phyloP scores from a whole-genome alignment of 148 eudicot genomes.

The Beta vulgaris region DNA sequence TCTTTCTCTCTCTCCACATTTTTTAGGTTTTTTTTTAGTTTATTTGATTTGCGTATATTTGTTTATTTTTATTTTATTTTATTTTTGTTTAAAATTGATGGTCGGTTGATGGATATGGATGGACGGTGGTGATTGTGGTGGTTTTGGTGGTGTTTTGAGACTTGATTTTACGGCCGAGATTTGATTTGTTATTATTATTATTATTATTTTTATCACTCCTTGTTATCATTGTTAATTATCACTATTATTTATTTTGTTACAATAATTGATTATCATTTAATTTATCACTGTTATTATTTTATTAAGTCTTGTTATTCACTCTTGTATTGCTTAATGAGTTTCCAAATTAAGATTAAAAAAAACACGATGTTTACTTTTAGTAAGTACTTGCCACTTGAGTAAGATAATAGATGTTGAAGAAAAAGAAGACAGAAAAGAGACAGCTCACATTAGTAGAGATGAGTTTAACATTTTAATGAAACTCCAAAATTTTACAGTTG shows the following conservation, averaged over 20 bases:
- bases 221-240: constrained; percentile 14
- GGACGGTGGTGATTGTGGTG: constrained; percentile 19
- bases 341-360: too few species aligned
- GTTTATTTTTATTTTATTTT: constrained; percentile 17
- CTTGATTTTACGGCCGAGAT: constrained; percentile 8
- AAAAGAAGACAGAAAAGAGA: constrained; percentile 1
- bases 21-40: not conserved
- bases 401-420: not conserved
- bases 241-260: not conserved
- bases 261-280: not conserved
- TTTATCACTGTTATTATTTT: too few species aligned
- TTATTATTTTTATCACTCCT: constrained; percentile 8
- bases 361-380: too few species aligned
- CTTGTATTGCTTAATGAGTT: too few species aligned
- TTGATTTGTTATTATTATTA: constrained; percentile 23
- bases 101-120: constrained; percentile 7
- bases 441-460: not conserved
- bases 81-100: constrained; percentile 11
- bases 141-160: constrained; percentile 2
- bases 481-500: not conserved
- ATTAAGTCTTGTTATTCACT: too few species aligned
- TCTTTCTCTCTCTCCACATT: not conserved
- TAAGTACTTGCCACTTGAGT: too few species aligned
- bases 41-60: constrained; percentile 8
- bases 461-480: too few species aligned